A percentile compares a stretch with the other conserved stretches of the same genome.
phyloP scores from a whole-genome alignment of 306 rosid species.

The Glycine latifolia region DNA sequence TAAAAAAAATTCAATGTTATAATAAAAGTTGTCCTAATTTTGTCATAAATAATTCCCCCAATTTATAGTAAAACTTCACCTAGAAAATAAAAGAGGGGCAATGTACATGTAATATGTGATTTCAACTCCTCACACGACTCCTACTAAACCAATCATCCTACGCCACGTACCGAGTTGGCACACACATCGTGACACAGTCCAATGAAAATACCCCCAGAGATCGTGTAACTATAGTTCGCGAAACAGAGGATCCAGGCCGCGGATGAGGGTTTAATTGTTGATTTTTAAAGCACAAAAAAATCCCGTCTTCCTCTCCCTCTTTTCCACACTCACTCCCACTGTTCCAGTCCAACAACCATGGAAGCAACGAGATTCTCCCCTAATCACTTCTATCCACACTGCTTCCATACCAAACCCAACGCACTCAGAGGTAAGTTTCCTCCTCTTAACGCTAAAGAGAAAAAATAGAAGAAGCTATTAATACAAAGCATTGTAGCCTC shows the following conservation, averaged over 20 bases:
- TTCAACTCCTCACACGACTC: not conserved
- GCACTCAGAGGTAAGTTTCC: constrained; percentile 60
- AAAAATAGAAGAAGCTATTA: not conserved
- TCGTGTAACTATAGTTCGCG: not conserved
- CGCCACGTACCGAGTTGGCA: not conserved
- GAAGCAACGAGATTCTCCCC: constrained; percentile 70
- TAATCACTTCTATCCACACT: constrained; percentile 49
- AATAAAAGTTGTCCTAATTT: no score
- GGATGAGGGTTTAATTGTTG: constrained; percentile 22
- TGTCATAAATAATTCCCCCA: no score
- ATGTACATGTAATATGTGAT: not conserved
- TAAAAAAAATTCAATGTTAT: no score
- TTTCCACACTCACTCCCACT: not conserved
- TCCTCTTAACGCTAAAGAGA: no score
- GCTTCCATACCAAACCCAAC: constrained; percentile 38
- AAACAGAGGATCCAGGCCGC: constrained; percentile 1
- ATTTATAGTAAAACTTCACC: no score
- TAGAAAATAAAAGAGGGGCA: no score
- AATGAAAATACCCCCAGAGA: not conserved
- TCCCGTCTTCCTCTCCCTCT: constrained; percentile 3
- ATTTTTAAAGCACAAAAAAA: not conserved
- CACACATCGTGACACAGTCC: not conserved
- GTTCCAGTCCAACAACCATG: constrained; percentile 55
- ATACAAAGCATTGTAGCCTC: not conserved
- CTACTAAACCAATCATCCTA: not conserved